Evolutionary conservation across 257 asterid species (phyloP), one percentile per base, ranked within the genome.

Genomic region (Striga asiatica): DNA sequence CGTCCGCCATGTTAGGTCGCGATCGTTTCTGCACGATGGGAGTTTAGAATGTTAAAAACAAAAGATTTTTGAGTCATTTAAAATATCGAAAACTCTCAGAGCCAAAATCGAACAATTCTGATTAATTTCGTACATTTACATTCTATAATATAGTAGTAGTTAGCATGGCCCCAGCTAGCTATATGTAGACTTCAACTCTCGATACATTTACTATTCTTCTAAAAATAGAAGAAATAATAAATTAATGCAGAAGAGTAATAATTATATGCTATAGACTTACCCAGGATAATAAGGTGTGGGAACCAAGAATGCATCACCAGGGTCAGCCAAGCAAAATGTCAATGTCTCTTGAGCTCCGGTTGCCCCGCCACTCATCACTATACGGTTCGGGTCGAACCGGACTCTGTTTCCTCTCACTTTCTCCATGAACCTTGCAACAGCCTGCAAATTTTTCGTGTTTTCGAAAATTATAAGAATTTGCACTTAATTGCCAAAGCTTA

Each of bases 281-380:
- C 73, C 97, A 4, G 97, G 93, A 78, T 88, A 88, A 56, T 88
- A 88, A 12, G 95, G 97, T 4, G 95, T 76, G 0, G 97, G 97
- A 2, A 88, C 91, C 69, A 88, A 47, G 20, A 88, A 64, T 0
- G 95, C 95, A 6, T 84, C 97, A 21, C 91, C 93, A 10, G 84
- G 79, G 56, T 88, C 81, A 23, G 88, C 97, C 81, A 88, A 71
- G 48, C 97, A 88, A 68, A 88, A 84, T 50, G 93, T 83, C 28
- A 88, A 55, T 9, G 72, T 75, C 71, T 88, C 97, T 24, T 76
- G 84, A 42, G 88, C 97, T 20, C 91, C 95, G 5, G 95, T 88
- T 31, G 97, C 97, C 1, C 97, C 97, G n/a, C 95, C 97, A 38
- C 85, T 74, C 95, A 88, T 82, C 0, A 88, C 93, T 47, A 88